Evolutionary conservation across 2,329 filamentous ascomycete genomes (phyloP).

Genomic region (Calonectria fujianensis): DNA sequence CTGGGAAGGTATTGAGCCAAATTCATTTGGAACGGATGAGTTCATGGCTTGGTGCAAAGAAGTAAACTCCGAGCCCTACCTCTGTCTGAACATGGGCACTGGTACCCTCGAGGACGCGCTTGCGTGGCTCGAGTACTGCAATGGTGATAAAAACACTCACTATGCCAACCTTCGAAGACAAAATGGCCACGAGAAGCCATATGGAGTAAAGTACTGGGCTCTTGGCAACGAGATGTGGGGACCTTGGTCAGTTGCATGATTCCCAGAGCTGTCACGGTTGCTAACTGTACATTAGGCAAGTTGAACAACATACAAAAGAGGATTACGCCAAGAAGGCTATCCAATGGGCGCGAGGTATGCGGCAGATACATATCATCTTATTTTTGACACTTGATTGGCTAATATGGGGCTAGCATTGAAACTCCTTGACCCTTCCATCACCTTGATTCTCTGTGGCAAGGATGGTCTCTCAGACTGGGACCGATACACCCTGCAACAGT

Average conservation of each 20-base stretch:
- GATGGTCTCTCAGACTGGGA: slow-evolving; percentile 83
- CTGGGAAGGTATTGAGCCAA: slow-evolving; percentile 84
- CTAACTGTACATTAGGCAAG: slow-evolving; percentile 64
- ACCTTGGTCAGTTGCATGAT: slow-evolving; percentile 62
- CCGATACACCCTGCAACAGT: slow-evolving; percentile 66
- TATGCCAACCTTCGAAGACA: slow-evolving; percentile 85
- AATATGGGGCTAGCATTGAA: slow-evolving; percentile 70
- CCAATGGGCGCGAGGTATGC: slow-evolving; percentile 77
- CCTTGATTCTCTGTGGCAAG: slow-evolving; percentile 82
- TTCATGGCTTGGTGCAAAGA: slow-evolving; percentile 87
- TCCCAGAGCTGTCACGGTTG: no score
- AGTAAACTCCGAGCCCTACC: slow-evolving; percentile 83
- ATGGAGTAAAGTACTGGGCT: slow-evolving; percentile 88
- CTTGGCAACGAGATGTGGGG: slow-evolving; percentile 84
- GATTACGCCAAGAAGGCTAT: slow-evolving; percentile 80
- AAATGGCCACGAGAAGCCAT: slow-evolving; percentile 84
- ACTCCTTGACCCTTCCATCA: slow-evolving; percentile 79
- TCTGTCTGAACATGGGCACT: slow-evolving; percentile 87
- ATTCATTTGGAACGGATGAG: slow-evolving; percentile 88
- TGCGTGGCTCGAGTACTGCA: slow-evolving; percentile 90
- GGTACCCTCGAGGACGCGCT: slow-evolving; percentile 68
- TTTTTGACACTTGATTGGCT: background rate
- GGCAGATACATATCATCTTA: rapidly evolving
- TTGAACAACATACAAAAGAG: slow-evolving; percentile 79
- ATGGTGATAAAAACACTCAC: slow-evolving; percentile 82